Percentiles rank a stretch among this genome's conserved stretches.
Conservation (phyloP, 2,329 filamentous ascomycete genomes). For the Paramyrothecium sp. region DNA sequence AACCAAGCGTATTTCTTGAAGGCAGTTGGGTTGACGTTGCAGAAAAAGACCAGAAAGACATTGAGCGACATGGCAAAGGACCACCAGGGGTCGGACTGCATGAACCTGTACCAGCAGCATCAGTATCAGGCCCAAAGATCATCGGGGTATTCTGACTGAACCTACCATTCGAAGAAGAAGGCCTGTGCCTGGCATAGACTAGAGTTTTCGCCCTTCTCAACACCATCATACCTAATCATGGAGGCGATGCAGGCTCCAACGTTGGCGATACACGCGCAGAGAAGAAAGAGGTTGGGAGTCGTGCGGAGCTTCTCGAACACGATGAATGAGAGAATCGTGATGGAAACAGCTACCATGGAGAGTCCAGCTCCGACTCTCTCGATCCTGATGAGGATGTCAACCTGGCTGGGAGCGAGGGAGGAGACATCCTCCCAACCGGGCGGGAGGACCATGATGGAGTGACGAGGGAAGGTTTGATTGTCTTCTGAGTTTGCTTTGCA, state of each 20-base stretch:
- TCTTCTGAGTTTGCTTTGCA: too few species aligned
- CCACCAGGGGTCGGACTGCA: conserved; percentile 74
- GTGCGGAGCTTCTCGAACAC: conserved; percentile 51
- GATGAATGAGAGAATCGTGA: conserved; percentile 48
- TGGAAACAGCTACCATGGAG: conserved; percentile 48
- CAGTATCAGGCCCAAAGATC: not conserved
- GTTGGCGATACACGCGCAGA: conserved; percentile 35
- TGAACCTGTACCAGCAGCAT: conserved; percentile 56
- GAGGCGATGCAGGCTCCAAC: conserved; percentile 62
- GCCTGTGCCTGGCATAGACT: conserved; percentile 61
- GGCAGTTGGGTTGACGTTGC: conserved; percentile 55
- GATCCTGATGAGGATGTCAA: conserved; percentile 45
- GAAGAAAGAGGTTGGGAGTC: conserved; percentile 52
- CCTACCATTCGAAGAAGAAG: conserved; percentile 66
- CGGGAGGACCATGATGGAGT: not conserved
- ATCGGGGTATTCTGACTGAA: conserved; percentile 1
- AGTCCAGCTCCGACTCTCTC: conserved; percentile 53
- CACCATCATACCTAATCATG: conserved; percentile 67
- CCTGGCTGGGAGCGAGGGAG: conserved; percentile 31
- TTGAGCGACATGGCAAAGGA: conserved; percentile 81
- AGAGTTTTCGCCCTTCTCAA: conserved; percentile 51
- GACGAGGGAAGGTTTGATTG: too few species aligned
- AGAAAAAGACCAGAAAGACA: conserved; percentile 68
- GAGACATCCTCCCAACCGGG: not conserved
- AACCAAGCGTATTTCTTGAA: conserved; percentile 69